phyloP scores from a whole-genome alignment of 2,329 filamentous ascomycete genomes.

The Truncatella angustata region DNA sequence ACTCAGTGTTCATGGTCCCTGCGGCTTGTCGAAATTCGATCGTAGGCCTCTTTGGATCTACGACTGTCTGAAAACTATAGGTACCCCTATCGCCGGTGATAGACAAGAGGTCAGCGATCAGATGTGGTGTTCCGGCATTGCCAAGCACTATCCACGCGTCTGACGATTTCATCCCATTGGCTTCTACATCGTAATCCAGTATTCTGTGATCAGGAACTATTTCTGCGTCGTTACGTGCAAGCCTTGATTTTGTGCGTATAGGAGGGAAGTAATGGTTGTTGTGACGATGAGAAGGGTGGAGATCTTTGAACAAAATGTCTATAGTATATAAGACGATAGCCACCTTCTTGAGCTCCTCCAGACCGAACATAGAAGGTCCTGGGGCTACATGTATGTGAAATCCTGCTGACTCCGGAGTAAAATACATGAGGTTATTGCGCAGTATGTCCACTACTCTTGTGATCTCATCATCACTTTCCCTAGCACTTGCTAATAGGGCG shows the following conservation, averaged over 20 bases:
- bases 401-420: background rate
- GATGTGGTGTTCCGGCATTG: too few species aligned
- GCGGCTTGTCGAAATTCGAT: conserved; percentile 1
- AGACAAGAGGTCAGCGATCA: too few species aligned
- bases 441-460: background rate
- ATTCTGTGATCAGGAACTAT: too few species aligned
- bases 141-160: too few species aligned
- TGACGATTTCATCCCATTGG: too few species aligned
- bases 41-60: background rate
- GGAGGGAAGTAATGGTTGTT: background rate
- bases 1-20: background rate
- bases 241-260: too few species aligned
- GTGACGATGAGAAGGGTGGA: background rate
- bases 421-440: background rate
- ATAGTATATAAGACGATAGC: background rate
- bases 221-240: background rate
- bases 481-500: background rate
- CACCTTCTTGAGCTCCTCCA: background rate
- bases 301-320: background rate
- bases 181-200: too few species aligned
- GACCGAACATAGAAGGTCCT: background rate
- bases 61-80: background rate
- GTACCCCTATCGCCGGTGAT: too few species aligned
- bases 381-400: background rate
- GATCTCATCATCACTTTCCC: background rate